These are phyloP conservation scores for Phanerochaete sordida DNA, from an alignment of 768 basidiomycete species.

Conservation along the genomic window DNA sequence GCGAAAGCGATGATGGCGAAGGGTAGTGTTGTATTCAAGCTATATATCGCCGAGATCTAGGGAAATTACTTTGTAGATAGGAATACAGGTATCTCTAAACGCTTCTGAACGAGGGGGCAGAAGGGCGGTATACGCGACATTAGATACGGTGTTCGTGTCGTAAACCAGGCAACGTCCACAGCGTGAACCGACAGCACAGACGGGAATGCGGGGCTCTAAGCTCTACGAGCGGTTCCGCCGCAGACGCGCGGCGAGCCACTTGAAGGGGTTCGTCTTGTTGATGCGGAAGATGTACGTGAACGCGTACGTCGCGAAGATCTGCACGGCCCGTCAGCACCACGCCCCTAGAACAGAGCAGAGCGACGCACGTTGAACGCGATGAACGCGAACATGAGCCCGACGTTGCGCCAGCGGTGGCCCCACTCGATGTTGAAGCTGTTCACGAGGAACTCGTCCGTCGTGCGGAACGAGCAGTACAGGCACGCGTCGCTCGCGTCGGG, in stretches of 20 bases:
- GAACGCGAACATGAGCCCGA: constrained; percentile 48
- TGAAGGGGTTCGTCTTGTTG: constrained; percentile 8
- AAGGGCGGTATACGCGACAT: neutral
- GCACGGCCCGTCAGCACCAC: neutral
- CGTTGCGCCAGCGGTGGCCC: constrained; percentile 47
- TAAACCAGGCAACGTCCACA: neutral
- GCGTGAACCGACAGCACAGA: neutral
- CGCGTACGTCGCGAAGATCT: constrained; percentile 28
- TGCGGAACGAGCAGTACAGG: constrained; percentile 37
- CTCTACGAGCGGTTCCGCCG: neutral
- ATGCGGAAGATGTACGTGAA: constrained; percentile 31
- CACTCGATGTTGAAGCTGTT: constrained; percentile 26
- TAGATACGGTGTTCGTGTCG: neutral
- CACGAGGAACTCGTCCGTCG: constrained; percentile 32
- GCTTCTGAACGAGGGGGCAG: neutral
- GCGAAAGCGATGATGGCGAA: no score
- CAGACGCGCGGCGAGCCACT: neutral
- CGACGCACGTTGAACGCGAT: constrained; percentile 46
- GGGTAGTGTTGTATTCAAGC: no score
- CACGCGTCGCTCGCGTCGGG: constrained; percentile 51
- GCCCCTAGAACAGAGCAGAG: neutral
- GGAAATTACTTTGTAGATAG: neutral
- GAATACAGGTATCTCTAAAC: neutral
- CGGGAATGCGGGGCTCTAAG: neutral
- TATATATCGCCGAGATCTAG: no score